Base-by-base conservation (phyloP, 768 basidiomycete genomes). In the Auricularia heimuer region DNA sequence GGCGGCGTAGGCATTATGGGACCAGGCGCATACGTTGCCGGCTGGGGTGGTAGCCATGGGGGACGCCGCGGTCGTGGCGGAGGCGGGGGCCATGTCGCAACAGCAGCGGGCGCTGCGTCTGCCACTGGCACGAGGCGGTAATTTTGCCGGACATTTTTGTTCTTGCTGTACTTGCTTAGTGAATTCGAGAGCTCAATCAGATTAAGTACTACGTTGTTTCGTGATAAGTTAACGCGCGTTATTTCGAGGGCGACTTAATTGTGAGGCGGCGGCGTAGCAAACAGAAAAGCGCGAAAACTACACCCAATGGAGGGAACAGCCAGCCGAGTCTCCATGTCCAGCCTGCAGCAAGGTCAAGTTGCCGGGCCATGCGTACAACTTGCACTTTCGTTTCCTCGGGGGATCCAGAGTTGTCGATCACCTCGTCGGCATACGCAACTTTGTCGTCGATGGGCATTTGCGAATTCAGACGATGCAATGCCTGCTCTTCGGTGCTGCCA, bases 401-500 rank as follows among this genome's bases (percentile, higher is more conserved):
- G 0, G 87, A 79, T 1, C 93, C 92, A 4, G 91, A 92, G 73
- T 98, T 98, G 76, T 98, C 94, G 37, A 98, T 73, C 61, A 97
- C 85, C 62, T 85, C 72, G 71, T 95, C 92, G 3, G 94, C 95
- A 67, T 91, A 94, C n/a, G 77, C 70, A 3, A 94, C 78, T 73
- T 98, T 99, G 42, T 85, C 79, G 0, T 83, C 71, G 54, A 97
- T 89, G 0, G 93, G 82, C 61, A 94, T 75, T 74, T 98, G 96
- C 0, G 95, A 84, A 29, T 82, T 78, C 21, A 98, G 81, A 4
- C 97, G 85, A 0, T 89, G 75, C 37, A 79, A 76, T 0, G 96
- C 97, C 33, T 88, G 90, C 36, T 83, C 79, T 33, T 77, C 77
- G 0, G 86, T 79, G 7, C 86, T 87, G 2, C 74, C 73, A 71